These are phyloP conservation scores for Cladosporium sp. DNA, from an alignment of 2,329 filamentous ascomycete species.

Conservation along the genomic window DNA sequence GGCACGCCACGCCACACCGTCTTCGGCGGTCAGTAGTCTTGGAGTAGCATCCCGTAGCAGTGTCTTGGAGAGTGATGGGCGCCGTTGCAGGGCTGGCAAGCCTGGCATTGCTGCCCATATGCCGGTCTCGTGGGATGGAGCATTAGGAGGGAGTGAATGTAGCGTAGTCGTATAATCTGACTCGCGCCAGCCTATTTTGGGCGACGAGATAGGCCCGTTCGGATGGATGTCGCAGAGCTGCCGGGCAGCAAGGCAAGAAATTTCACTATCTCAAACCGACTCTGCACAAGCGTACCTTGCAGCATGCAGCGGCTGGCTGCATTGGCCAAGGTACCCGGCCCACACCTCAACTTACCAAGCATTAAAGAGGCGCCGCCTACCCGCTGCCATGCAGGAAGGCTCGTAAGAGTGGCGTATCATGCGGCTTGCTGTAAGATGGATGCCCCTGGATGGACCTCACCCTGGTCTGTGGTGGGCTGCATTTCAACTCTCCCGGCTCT, in stretches of 20 bases:
- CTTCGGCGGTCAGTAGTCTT: neutral
- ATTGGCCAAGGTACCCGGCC: neutral
- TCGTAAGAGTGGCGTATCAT: neutral
- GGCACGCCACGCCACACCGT: neutral
- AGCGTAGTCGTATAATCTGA: neutral
- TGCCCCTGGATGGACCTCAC: constrained; percentile 11
- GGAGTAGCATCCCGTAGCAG: neutral
- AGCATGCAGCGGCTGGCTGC: constrained; percentile 14
- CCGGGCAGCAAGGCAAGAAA: constrained; percentile 2
- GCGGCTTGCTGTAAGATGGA: neutral
- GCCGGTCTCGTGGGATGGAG: neutral
- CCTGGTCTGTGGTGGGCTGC: constrained; percentile 2
- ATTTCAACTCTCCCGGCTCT: neutral
- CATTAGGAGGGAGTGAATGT: neutral
- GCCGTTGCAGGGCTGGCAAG: neutral
- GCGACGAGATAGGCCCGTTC: constrained; percentile 13
- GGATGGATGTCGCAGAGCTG: constrained; percentile 1
- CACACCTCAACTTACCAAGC: constrained; percentile 5
- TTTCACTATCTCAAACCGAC: neutral
- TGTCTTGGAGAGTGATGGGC: neutral
- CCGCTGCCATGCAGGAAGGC: neutral
- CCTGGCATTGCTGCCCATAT: neutral
- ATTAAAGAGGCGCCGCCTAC: constrained; percentile 4
- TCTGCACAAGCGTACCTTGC: constrained; percentile 14
- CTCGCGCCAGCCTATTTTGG: neutral